Conservation (phyloP, 2,329 filamentous ascomycete genomes). For the Chrysoporthe deuterocubensis region DNA sequence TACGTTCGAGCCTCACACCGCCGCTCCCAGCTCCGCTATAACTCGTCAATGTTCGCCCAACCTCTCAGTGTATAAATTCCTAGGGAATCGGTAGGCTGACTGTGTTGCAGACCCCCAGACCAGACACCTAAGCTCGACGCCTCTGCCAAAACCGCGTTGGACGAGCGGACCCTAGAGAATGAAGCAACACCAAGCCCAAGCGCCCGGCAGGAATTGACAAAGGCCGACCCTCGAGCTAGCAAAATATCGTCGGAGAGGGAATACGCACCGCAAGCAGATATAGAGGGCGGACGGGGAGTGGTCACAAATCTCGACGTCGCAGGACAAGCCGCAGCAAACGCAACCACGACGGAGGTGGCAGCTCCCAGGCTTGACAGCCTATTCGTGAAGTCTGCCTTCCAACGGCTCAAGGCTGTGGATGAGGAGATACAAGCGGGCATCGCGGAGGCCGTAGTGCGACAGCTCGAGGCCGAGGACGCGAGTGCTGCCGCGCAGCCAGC, state of each 20-base stretch:
- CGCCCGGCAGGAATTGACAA: constrained; percentile 1
- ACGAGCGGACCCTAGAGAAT: constrained; percentile 10
- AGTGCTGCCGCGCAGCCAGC: neutral
- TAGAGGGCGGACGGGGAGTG: constrained; percentile 12
- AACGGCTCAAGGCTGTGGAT: constrained; percentile 18
- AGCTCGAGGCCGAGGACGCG: constrained; percentile 23
- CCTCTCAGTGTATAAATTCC: too few species aligned
- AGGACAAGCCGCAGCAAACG: constrained; percentile 4
- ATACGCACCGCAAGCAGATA: neutral
- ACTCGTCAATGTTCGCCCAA: constrained; percentile 24
- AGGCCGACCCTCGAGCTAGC: constrained; percentile 12
- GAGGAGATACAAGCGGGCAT: constrained; percentile 34
- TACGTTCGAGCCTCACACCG: constrained; percentile 23
- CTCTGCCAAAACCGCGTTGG: constrained; percentile 16
- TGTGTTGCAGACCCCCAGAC: constrained; percentile 17
- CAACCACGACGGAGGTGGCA: neutral
- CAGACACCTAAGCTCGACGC: constrained; percentile 14
- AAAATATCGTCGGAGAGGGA: constrained; percentile 13
- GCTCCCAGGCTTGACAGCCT: constrained; percentile 16
- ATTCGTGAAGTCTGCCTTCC: constrained; percentile 24
- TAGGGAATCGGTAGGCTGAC: neutral
- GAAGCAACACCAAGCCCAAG: constrained; percentile 3
- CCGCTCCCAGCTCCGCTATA: constrained; percentile 25
- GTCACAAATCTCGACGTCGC: constrained; percentile 11
- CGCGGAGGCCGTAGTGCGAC: constrained; percentile 31